These are phyloP conservation scores for Epicoccum nigrum DNA, from an alignment of 2,329 filamentous ascomycete genomes.

Conservation along the genomic window DNA sequence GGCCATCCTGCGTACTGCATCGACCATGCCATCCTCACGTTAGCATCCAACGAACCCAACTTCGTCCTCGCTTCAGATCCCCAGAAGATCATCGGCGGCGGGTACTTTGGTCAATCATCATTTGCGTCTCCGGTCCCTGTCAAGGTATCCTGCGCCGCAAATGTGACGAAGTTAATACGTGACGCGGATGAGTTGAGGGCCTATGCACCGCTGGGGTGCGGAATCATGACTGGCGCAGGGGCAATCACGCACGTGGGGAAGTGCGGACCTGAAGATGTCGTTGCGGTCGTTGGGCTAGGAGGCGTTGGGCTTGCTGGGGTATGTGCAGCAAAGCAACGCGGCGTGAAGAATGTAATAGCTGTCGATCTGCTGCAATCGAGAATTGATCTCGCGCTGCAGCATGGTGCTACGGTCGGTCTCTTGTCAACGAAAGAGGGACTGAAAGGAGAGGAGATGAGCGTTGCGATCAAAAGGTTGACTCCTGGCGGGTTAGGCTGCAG, in stretches of 20 bases:
- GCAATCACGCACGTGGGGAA: conserved; percentile 49
- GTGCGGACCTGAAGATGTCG: conserved; percentile 44
- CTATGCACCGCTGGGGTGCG: conserved; percentile 55
- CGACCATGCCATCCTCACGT: conserved; percentile 41
- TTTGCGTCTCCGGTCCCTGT: conserved; percentile 52
- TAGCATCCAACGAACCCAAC: conserved; percentile 51
- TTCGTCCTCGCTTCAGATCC: conserved; percentile 37
- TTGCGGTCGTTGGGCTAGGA: conserved; percentile 53
- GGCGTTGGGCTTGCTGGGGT: conserved; percentile 51
- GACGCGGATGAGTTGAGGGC: conserved; percentile 50
- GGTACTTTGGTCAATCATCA: conserved; percentile 58
- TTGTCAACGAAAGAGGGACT: conserved; percentile 17
- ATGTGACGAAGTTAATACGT: conserved; percentile 48
- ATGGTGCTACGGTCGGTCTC: conserved; percentile 39
- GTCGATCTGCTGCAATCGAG: conserved; percentile 44
- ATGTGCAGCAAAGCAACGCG: conserved; percentile 53
- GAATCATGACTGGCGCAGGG: conserved; percentile 55
- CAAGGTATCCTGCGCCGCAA: conserved; percentile 51
- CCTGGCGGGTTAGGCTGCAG: conserved; percentile 14
- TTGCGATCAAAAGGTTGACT: conserved; percentile 45
- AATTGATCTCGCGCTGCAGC: conserved; percentile 43
- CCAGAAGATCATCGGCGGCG: conserved; percentile 41
- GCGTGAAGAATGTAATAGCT: conserved; percentile 44
- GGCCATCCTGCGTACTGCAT: conserved; percentile 57
- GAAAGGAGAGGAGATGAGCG: conserved; percentile 33